phyloP scores from a whole-genome alignment of 805 yeast species.

The Suhomyces sp. region DNA sequence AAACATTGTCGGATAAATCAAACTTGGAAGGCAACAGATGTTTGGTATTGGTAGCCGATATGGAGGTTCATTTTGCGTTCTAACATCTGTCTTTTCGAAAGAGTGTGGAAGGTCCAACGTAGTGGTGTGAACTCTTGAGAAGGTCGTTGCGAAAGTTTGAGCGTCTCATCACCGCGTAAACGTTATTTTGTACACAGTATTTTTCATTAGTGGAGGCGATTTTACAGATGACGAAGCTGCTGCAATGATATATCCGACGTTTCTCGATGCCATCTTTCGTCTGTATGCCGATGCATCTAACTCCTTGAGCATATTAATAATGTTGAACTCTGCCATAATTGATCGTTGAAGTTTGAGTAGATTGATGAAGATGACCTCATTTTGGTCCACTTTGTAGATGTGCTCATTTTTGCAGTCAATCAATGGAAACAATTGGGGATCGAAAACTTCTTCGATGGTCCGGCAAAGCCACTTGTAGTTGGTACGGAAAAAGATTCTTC shows the following conservation, averaged over 20 bases:
- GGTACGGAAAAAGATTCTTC: conserved; percentile 17
- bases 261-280: background rate
- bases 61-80: too few species aligned
- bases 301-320: conserved; percentile 9
- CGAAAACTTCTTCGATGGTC: conserved; percentile 9
- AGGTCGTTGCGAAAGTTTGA: conserved; percentile 2
- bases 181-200: conserved; percentile 2
- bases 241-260: background rate
- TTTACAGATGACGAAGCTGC: background rate
- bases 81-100: too few species aligned
- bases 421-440: conserved; percentile 1
- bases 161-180: conserved; percentile 1
- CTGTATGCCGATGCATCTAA: conserved; percentile 4
- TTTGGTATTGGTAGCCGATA: too few species aligned
- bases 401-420: background rate
- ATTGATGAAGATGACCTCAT: conserved; percentile 4
- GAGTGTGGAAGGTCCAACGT: too few species aligned
- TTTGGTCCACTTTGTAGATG: conserved; percentile 1
- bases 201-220: background rate
- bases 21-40: too few species aligned
- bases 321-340: conserved; percentile 10
- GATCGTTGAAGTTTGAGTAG: conserved; percentile 11
- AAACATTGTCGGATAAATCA: too few species aligned
- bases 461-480: conserved; percentile 16
- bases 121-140: too few species aligned